A percentile compares a stretch with the other conserved stretches of the same genome.
phyloP scores from a whole-genome alignment of 345 rosid species.

The Rhodamnia argentea region DNA sequence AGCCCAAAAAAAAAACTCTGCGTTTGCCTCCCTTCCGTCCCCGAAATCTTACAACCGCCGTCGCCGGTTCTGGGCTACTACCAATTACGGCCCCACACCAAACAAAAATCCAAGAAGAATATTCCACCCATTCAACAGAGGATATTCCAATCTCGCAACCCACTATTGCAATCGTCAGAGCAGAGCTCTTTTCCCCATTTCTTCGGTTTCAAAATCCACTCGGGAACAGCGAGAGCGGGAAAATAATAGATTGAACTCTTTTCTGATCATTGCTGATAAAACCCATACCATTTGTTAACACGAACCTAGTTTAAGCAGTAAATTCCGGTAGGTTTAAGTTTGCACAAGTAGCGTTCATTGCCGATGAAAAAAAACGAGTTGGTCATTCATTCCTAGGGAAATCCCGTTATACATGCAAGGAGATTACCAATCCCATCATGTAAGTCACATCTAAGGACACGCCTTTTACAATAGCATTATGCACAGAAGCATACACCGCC shows the following conservation, averaged over 20 bases:
- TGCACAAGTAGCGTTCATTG: background rate
- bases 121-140: background rate
- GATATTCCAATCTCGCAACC: background rate
- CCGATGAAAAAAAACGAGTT: background rate
- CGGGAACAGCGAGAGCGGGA: background rate
- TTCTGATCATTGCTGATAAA: background rate
- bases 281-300: background rate
- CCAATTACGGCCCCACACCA: background rate
- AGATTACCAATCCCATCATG: background rate
- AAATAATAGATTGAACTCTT: background rate
- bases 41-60: background rate
- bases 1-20: background rate
- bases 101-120: background rate
- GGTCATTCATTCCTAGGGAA: background rate
- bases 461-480: background rate
- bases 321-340: background rate
- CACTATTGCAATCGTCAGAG: background rate
- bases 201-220: background rate
- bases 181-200: background rate
- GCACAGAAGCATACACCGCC: background rate
- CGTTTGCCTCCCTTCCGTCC: background rate
- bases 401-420: background rate
- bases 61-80: background rate
- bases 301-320: background rate
- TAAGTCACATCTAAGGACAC: background rate